A percentile compares a stretch with the other conserved stretches of the same genome.
phyloP scores from a whole-genome alignment of 2,329 filamentous ascomycete species.

The Cladophialophora immunda region DNA sequence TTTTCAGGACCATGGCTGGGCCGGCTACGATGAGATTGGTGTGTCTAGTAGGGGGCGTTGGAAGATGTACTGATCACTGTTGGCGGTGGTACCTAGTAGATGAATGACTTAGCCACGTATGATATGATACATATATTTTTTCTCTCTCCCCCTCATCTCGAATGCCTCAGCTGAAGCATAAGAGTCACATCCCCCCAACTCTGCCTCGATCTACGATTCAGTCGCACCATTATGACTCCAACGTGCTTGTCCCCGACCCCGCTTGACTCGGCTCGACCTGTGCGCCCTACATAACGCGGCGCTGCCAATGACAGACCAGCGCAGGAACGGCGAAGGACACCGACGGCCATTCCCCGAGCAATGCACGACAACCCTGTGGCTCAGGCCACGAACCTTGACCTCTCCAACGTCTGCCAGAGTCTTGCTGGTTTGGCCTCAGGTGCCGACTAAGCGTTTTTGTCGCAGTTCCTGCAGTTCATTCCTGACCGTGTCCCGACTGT shows the following conservation, averaged over 20 bases:
- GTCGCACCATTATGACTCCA: not conserved
- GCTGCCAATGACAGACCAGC: not conserved
- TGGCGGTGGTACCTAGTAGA: not conserved
- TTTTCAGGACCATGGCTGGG: constrained; percentile 15
- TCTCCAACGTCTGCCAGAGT: not conserved
- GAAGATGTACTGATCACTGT: not conserved
- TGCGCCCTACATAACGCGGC: not conserved
- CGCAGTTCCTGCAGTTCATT: no score
- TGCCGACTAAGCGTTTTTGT: not conserved
- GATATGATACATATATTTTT: not conserved
- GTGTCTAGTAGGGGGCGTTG: no score
- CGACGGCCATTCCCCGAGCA: not conserved
- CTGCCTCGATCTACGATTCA: not conserved
- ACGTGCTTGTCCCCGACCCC: constrained; percentile 1
- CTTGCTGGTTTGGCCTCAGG: not conserved
- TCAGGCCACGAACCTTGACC: not conserved
- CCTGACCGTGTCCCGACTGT: not conserved
- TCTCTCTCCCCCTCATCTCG: not conserved
- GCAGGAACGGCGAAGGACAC: not conserved
- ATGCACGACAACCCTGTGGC: not conserved
- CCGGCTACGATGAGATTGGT: no score
- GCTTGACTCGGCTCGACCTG: not conserved
- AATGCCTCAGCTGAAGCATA: not conserved
- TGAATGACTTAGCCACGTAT: no score
- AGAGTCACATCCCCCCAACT: not conserved